A percentile compares a stretch with the other conserved stretches of the same genome.
These are phyloP conservation scores for Eruca vesicaria DNA, from an alignment of 441 rosid species.

Conservation along the genomic window DNA sequence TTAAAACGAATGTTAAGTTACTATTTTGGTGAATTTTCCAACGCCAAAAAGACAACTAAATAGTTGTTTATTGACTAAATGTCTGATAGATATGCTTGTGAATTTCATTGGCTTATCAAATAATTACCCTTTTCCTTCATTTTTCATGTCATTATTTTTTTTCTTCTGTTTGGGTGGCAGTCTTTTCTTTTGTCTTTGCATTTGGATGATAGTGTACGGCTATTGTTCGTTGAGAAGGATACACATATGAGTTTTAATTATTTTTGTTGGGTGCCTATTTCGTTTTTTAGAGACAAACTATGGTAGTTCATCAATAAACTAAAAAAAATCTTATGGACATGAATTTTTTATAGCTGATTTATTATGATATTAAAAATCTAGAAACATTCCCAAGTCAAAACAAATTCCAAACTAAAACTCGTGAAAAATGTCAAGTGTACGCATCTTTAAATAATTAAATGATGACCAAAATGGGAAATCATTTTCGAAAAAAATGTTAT, in stretches of 20 bases:
- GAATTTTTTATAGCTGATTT: no score
- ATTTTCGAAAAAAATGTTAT: no score
- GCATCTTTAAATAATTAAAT: no score
- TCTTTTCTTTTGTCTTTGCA: constrained; percentile 27
- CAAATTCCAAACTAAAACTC: no score
- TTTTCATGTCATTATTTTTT: not conserved
- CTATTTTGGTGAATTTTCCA: constrained; percentile 20
- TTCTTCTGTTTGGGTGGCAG: constrained; percentile 36
- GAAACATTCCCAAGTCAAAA: no score
- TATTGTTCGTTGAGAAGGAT: constrained; percentile 24
- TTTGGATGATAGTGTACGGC: constrained; percentile 27
- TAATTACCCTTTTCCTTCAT: constrained; percentile 30
- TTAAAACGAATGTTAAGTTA: not conserved
- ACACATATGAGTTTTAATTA: not conserved
- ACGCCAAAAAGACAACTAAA: constrained; percentile 23
- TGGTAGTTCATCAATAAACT: constrained; percentile 1
- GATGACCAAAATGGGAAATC: no score
- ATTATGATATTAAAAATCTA: no score
- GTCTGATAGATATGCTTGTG: constrained; percentile 3
- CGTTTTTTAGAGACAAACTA: not conserved
- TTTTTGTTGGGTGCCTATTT: not conserved
- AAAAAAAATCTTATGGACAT: no score
- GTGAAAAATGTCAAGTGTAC: no score
- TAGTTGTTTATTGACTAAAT: constrained; percentile 5
- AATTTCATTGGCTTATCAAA: not conserved